These are phyloP conservation scores for Boletus patriciae DNA, from an alignment of 768 basidiomycete species.

Conservation along the genomic window DNA sequence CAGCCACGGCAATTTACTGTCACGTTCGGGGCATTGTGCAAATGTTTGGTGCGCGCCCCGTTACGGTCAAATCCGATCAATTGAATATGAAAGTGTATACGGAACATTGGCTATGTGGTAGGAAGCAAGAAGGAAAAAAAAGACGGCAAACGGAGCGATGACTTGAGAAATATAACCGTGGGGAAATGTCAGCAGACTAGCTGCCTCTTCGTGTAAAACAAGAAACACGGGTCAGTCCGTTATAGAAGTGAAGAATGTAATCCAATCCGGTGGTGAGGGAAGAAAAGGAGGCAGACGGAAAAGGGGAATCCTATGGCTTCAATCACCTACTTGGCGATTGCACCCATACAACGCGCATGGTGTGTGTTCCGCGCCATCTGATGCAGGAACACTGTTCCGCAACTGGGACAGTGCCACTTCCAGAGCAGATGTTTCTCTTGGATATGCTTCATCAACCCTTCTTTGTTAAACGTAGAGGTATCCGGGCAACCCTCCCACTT, in stretches of 20 bases:
- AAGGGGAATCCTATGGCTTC: neutral
- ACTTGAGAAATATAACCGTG: neutral
- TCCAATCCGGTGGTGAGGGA: neutral
- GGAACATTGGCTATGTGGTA: neutral
- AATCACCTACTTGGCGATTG: slow-evolving; percentile 2
- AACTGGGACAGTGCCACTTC: slow-evolving; percentile 27
- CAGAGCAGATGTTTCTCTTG: slow-evolving; percentile 28
- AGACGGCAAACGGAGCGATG: neutral
- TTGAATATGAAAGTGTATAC: neutral
- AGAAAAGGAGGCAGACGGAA: neutral
- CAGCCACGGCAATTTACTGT: neutral
- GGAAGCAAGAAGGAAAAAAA: neutral
- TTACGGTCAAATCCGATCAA: neutral
- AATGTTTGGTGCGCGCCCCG: neutral
- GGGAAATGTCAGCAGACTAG: slow-evolving; percentile 10
- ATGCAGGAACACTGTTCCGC: slow-evolving; percentile 19
- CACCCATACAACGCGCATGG: slow-evolving; percentile 8
- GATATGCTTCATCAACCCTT: slow-evolving; percentile 24
- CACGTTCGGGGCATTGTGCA: neutral
- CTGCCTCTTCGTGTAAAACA: slow-evolving; percentile 1
- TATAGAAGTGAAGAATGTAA: neutral
- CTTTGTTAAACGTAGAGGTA: slow-evolving; percentile 15
- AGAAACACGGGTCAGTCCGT: neutral
- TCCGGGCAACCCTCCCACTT: slow-evolving; percentile 28
- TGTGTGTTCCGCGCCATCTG: slow-evolving; percentile 22